Evolutionary conservation across 352 stramenopile genomes (phyloP).

Genomic region (Globisporangium mamillatum): DNA sequence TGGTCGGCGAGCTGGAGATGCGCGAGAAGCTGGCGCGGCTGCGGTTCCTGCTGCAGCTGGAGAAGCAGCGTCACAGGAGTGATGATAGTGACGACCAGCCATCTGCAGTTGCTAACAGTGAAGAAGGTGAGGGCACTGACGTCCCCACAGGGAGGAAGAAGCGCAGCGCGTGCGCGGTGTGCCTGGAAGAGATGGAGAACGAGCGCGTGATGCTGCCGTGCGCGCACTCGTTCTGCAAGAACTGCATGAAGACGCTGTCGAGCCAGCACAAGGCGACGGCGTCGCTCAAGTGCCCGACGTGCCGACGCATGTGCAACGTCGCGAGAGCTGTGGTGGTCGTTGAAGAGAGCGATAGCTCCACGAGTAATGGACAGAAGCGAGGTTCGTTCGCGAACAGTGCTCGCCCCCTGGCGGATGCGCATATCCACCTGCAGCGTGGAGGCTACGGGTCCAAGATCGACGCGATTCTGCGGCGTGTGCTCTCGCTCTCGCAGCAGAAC

Average conservation of each 20-base stretch:
- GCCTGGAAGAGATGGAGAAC: constrained; percentile 60
- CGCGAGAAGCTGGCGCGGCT: constrained; percentile 49
- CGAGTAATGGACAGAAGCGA: background rate
- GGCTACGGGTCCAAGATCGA: constrained; percentile 77
- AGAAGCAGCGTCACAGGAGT: constrained; percentile 19
- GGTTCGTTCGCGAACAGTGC: background rate
- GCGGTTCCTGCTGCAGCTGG: constrained; percentile 59
- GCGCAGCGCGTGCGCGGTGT: constrained; percentile 65
- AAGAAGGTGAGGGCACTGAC: background rate
- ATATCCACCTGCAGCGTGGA: constrained; percentile 14
- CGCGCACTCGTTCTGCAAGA: constrained; percentile 79
- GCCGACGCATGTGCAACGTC: constrained; percentile 31
- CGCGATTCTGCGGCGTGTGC: constrained; percentile 48
- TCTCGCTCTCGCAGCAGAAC: constrained; percentile 40
- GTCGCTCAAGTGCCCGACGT: constrained; percentile 57
- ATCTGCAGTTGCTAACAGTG: background rate
- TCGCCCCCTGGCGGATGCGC: constrained; percentile 12
- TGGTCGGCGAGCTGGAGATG: constrained; percentile 41
- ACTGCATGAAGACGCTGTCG: constrained; percentile 41
- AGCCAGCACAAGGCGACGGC: constrained; percentile 20
- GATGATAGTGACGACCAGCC: constrained; percentile 4
- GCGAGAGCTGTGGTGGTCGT: constrained; percentile 26
- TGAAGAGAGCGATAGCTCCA: constrained; percentile 7
- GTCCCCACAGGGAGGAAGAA: background rate
- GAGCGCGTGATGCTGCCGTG: constrained; percentile 79